A percentile compares a stretch with the other conserved stretches of the same genome.
These are phyloP conservation scores for Calendula officinalis DNA, from an alignment of 129 eudicot species.

Conservation along the genomic window DNA sequence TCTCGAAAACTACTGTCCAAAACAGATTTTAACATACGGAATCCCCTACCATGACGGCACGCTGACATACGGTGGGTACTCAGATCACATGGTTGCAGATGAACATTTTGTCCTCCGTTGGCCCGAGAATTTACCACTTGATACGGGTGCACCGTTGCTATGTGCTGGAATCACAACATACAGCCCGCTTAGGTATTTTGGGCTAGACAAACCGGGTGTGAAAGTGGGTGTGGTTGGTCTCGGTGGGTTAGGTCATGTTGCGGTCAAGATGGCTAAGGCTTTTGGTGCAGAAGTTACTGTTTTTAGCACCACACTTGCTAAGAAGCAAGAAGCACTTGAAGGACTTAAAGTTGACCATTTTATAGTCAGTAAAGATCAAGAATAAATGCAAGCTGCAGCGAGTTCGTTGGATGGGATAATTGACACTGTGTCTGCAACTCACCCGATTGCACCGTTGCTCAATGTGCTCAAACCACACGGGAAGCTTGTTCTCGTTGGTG, in stretches of 20 bases:
- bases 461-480: conserved; percentile 46
- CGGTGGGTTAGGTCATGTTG: conserved; percentile 58
- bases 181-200: conserved; percentile 56
- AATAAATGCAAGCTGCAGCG: conserved; percentile 45
- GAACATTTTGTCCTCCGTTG: conserved; percentile 46
- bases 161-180: conserved; percentile 74
- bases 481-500: conserved; percentile 56
- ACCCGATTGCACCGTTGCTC: conserved; percentile 44
- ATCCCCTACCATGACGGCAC: conserved; percentile 45
- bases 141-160: conserved; percentile 53
- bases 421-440: conserved; percentile 55
- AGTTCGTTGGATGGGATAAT: conserved; percentile 52
- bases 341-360: conserved; percentile 48
- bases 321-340: conserved; percentile 49
- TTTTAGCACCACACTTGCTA: conserved; percentile 41
- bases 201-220: conserved; percentile 51
- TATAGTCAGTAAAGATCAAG: conserved; percentile 39
- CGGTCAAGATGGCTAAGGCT: conserved; percentile 59
- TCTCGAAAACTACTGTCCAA: conserved; percentile 53
- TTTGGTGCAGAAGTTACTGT: conserved; percentile 53
- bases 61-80: conserved; percentile 56
- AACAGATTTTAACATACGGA: conserved; percentile 35
- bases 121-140: conserved; percentile 55
- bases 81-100: conserved; percentile 50
- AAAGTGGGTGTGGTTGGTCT: conserved; percentile 59